Base-by-base conservation (phyloP, 2,329 filamentous ascomycete genomes). In the Penicillium sclerotigenum region DNA sequence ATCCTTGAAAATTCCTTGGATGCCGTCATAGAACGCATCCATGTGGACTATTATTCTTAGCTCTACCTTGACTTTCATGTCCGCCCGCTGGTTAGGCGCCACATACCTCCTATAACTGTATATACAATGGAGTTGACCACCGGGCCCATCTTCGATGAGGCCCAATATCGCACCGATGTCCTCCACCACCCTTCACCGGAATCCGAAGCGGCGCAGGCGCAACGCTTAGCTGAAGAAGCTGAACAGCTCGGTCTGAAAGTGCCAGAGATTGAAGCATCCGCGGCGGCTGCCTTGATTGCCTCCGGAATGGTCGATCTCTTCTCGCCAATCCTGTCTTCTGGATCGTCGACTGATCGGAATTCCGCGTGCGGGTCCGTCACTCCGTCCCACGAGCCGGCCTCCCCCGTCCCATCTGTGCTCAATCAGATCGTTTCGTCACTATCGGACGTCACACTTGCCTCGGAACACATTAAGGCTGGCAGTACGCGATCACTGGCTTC, bases 401-500 rank as follows among this genome's bases (percentile, higher is more conserved):
- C 59, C 5, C 56, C 56, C 14, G 18, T 53, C 3, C 37, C 57
- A 9, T 61, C 61, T n/a, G 59, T 58, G 41, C 60, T 73, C 33
- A 65, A 73, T 42, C 66, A 70, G 40, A 55, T 72, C 34, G 59
- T 65, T 11, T 64, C 68, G 14, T 71, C 71, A 2, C 54, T 73
- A 13, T 71, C 70, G 41, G 65, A 71, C 31, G 65, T 71, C 50
- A 69, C 71, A 47, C 41, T 74, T 42, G 61, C 66, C 34, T 70
- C 69, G 33, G 63, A 67, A 40, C 65, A 61, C 26, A 54, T 59
- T 22, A 67, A 72, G 56, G 63, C 65, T 4, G 65, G 68, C 5
- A 75, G 73, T 59, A 64, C 68, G 24, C 72, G 73, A 37, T 77
- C 74, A 37, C 61, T 73, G 26, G 67, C 68, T 22, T 76, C 74